Percentiles rank a stretch among this genome's conserved stretches.
These are phyloP conservation scores for Entophlyctis luteolus DNA, from an alignment of 192 early-diverging fungal genomes.

Conservation along the genomic window DNA sequence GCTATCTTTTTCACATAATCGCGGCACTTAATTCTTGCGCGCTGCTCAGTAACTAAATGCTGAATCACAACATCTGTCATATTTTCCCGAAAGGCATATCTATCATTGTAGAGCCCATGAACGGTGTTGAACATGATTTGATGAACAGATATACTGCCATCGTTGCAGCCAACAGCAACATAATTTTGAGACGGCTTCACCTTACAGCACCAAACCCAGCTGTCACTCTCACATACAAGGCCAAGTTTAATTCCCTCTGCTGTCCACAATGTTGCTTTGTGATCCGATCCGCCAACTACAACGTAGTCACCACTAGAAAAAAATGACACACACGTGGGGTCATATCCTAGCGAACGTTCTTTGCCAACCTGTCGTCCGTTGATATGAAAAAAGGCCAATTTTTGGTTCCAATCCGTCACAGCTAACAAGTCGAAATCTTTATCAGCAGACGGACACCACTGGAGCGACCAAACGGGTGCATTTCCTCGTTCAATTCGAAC, in stretches of 20 bases:
- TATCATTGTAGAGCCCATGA: conserved; percentile 55
- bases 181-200: conserved; percentile 44
- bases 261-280: conserved; percentile 55
- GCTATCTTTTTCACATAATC: conserved; percentile 62
- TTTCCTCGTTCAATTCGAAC: conserved; percentile 52
- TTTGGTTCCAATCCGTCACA: conserved; percentile 56
- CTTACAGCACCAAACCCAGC: conserved; percentile 55
- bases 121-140: conserved; percentile 57
- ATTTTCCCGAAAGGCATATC: conserved; percentile 55
- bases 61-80: conserved; percentile 66
- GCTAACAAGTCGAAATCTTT: conserved; percentile 46
- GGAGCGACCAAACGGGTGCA: conserved; percentile 50
- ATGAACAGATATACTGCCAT: conserved; percentile 50
- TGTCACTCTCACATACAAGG: conserved; percentile 41
- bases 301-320: conserved; percentile 51
- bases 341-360: conserved; percentile 51
- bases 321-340: conserved; percentile 45
- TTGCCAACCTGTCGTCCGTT: conserved; percentile 58
- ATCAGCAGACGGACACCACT: conserved; percentile 47
- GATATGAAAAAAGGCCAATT: conserved; percentile 50
- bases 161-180: conserved; percentile 53
- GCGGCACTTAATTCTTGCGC: conserved; percentile 55
- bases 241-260: conserved; percentile 51
- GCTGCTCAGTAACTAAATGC: conserved; percentile 46
- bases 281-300: conserved; percentile 52